A percentile compares a stretch with the other conserved stretches of the same genome.
Conservation (phyloP, 495 filamentous ascomycete genomes). For the Penicillium paradoxum region DNA sequence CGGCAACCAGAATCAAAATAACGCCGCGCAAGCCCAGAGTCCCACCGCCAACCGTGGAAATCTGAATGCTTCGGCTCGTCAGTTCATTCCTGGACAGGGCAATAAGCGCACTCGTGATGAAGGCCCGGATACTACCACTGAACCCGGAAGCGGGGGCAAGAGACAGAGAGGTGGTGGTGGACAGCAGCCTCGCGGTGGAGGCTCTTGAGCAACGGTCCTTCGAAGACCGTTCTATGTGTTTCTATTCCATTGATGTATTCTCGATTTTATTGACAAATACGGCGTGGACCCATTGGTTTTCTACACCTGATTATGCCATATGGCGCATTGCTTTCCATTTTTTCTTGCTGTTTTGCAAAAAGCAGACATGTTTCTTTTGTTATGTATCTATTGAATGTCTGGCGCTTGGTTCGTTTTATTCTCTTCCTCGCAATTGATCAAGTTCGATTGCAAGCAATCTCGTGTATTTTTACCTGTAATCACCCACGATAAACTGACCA, state of each 20-base stretch:
- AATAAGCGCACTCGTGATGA: slow-evolving; percentile 63
- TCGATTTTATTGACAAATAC: background rate
- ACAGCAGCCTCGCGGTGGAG: slow-evolving; percentile 26
- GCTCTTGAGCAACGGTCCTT: slow-evolving; percentile 2
- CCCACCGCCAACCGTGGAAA: slow-evolving; percentile 34
- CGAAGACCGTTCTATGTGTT: slow-evolving; percentile 13
- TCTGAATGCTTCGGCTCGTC: slow-evolving; percentile 50
- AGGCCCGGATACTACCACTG: slow-evolving; percentile 42
- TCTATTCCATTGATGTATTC: slow-evolving; percentile 14
- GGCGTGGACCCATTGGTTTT: background rate
- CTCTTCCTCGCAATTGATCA: background rate
- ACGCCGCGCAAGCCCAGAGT: slow-evolving; percentile 17
- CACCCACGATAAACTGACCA: background rate
- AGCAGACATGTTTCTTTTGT: slow-evolving; percentile 1
- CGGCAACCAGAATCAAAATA: slow-evolving; percentile 32
- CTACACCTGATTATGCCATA: background rate
- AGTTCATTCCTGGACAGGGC: slow-evolving; percentile 56
- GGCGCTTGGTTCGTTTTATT: background rate
- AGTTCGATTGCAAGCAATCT: background rate
- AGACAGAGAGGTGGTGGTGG: slow-evolving; percentile 49
- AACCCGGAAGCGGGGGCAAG: slow-evolving; percentile 44
- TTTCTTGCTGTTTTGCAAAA: background rate
- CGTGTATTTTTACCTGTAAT: background rate
- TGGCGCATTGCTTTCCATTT: background rate
- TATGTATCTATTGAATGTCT: slow-evolving; percentile 18